These are phyloP conservation scores for Clarkia xantiana DNA, from an alignment of 345 rosid genomes.

Conservation along the genomic window DNA sequence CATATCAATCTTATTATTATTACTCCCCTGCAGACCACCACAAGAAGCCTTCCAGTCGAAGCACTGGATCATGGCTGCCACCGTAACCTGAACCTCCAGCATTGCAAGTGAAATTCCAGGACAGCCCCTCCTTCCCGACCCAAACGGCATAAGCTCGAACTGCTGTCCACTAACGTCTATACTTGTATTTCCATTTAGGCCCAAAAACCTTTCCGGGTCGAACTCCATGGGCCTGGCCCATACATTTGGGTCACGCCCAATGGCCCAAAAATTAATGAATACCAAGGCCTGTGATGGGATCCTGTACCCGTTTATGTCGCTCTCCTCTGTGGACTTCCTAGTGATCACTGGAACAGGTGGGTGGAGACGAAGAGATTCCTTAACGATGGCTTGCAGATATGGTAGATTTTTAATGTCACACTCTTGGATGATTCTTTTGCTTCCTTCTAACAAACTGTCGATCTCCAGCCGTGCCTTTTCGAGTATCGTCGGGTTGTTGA, in stretches of 20 bases:
- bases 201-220: slow-evolving; percentile 24
- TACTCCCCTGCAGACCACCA: neutral
- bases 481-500: slow-evolving; percentile 22
- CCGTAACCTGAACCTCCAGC: slow-evolving; percentile 15
- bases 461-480: slow-evolving; percentile 26
- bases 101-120: slow-evolving; percentile 32
- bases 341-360: slow-evolving; percentile 31
- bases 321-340: slow-evolving; percentile 16
- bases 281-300: slow-evolving; percentile 17
- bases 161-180: slow-evolving; percentile 26
- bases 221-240: slow-evolving; percentile 27
- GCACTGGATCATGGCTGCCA: slow-evolving; percentile 35
- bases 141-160: slow-evolving; percentile 30
- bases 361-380: slow-evolving; percentile 36
- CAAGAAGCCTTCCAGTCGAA: slow-evolving; percentile 24
- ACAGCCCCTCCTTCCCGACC: slow-evolving; percentile 34
- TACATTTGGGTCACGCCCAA: slow-evolving; percentile 26
- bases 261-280: slow-evolving; percentile 26
- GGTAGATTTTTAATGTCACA: slow-evolving; percentile 19
- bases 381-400: slow-evolving; percentile 27
- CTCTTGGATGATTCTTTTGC: slow-evolving; percentile 19
- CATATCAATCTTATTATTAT: slow-evolving; percentile 15
- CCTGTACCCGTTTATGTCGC: slow-evolving; percentile 16
- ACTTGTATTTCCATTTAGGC: neutral
- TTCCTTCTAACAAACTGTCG: slow-evolving; percentile 19